Base-by-base conservation (phyloP, 1,284 basidiomycete species). In the Earliella scabrosa region DNA sequence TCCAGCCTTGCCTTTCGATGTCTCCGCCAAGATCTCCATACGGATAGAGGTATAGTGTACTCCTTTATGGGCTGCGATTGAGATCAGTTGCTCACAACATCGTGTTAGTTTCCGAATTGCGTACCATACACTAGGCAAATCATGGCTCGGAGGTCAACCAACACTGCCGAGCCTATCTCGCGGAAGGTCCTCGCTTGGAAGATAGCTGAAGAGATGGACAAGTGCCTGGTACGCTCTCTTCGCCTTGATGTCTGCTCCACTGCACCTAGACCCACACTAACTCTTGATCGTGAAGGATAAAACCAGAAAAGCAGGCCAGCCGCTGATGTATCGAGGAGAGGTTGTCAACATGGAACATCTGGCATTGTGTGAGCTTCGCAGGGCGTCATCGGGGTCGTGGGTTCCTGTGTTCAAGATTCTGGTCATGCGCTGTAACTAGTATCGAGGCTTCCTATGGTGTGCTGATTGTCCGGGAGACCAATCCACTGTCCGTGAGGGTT, bases 81-180 rank as follows among this genome's bases (percentile, higher is more conserved):
- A n/a, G n/a, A n/a, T n/a, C n/a, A n/a, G n/a, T n/a, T n/a, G n/a
- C n/a, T n/a, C n/a, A n/a, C 34, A 39, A 21, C 5, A 23, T 11
- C 2, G 10, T 18, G 2, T 21, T 26, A 54, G 52, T 43, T 44
- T 27, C 7, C 10, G 5, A 18, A 18, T 16, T 41, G 24, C 24
- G 24, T 26, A 4, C 20, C 23, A 3, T 54, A 54, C 32, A 44
- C 24, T 16, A 32, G 45, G 16, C 52, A 54, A 14, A 44, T 54
- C 27, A 54, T 38, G 45, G 4, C 45, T 2, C 52, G 52, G 4
- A 47, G 52, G 39, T 27, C 45, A n/a, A 54, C 52, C 14, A 29
- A 11, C 10, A 27, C 2, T 4, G n/a, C 38, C 5, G 45, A 43
- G 9, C 52, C 38, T 8, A 41, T 53, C n/a, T 21, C 23, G 4